Evolutionary conservation across 2,329 filamentous ascomycete genomes (phyloP).

Genomic region (Claviceps africana): DNA sequence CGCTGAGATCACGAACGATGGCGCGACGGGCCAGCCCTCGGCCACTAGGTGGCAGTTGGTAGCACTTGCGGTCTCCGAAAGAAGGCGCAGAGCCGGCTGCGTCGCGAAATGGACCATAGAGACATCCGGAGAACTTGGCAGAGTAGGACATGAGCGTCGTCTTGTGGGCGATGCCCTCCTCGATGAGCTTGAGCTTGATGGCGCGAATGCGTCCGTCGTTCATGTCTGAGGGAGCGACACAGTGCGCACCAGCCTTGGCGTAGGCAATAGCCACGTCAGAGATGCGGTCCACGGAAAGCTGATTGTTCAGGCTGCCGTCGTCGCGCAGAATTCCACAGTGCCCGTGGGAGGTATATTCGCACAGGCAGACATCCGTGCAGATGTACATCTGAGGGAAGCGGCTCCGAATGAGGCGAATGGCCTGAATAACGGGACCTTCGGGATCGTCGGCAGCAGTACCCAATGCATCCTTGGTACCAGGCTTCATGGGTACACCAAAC

Average conservation of each 20-base stretch:
- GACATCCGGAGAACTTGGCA: constrained; percentile 90
- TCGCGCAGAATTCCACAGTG: constrained; percentile 94
- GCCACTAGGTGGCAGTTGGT: constrained; percentile 87
- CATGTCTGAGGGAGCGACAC: constrained; percentile 96
- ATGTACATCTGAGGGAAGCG: constrained; percentile 87
- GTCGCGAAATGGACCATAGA: constrained; percentile 95
- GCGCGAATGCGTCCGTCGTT: constrained; percentile 94
- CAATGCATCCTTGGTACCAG: constrained; percentile 74
- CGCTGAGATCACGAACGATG: constrained; percentile 76
- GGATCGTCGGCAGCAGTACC: constrained; percentile 90
- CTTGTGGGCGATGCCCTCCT: constrained; percentile 82
- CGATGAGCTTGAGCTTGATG: constrained; percentile 95
- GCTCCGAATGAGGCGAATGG: constrained; percentile 70
- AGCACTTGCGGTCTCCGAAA: constrained; percentile 91
- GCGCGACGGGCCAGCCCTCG: constrained; percentile 83
- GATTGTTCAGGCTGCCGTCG: constrained; percentile 86
- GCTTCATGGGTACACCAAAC: constrained; percentile 79
- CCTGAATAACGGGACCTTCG: constrained; percentile 76
- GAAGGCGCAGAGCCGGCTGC: constrained; percentile 82
- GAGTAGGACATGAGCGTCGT: constrained; percentile 95
- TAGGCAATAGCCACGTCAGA: constrained; percentile 97
- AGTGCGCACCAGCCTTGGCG: constrained; percentile 89
- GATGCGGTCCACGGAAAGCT: constrained; percentile 83
- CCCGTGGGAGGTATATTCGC: constrained; percentile 96
- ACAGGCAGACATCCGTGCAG: constrained; percentile 84